Conservation (phyloP, 2,329 filamentous ascomycete species). For the Epichloe coenophiala region DNA sequence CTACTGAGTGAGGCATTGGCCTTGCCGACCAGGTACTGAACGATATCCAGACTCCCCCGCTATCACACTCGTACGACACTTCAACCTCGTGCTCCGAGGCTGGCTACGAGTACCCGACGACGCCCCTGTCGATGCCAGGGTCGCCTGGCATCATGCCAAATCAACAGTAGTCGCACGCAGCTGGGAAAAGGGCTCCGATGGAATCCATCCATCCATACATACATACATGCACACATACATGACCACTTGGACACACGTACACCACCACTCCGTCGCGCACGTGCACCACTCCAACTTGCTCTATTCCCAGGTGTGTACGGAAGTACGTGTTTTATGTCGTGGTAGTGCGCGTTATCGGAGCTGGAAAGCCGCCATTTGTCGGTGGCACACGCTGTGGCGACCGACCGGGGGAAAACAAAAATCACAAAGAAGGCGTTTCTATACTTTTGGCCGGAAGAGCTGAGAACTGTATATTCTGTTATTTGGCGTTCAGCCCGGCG, state of each 20-base stretch:
- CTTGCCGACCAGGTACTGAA: constrained; percentile 30
- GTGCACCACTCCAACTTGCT: too few species aligned
- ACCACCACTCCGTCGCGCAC: too few species aligned
- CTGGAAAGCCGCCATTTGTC: neutral
- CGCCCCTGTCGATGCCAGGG: constrained; percentile 59
- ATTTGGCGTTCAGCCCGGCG: constrained; percentile 4
- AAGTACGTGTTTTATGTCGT: neutral
- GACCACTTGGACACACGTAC: too few species aligned
- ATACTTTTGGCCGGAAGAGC: neutral
- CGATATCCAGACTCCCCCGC: constrained; percentile 53
- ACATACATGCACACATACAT: neutral
- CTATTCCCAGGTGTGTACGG: too few species aligned
- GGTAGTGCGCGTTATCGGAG: neutral
- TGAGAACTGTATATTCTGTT: neutral
- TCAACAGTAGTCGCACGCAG: constrained; percentile 3
- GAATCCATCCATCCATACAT: too few species aligned
- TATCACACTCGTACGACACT: constrained; percentile 60
- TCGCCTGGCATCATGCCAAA: constrained; percentile 42
- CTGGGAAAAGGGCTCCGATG: too few species aligned
- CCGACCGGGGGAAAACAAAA: neutral
- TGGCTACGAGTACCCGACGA: constrained; percentile 52
- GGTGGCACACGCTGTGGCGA: neutral
- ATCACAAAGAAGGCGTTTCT: neutral
- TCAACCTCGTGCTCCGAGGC: constrained; percentile 49
- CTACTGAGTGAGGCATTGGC: constrained; percentile 22